Conservation (phyloP, 768 basidiomycete species). For the Trametes sanguinea region DNA sequence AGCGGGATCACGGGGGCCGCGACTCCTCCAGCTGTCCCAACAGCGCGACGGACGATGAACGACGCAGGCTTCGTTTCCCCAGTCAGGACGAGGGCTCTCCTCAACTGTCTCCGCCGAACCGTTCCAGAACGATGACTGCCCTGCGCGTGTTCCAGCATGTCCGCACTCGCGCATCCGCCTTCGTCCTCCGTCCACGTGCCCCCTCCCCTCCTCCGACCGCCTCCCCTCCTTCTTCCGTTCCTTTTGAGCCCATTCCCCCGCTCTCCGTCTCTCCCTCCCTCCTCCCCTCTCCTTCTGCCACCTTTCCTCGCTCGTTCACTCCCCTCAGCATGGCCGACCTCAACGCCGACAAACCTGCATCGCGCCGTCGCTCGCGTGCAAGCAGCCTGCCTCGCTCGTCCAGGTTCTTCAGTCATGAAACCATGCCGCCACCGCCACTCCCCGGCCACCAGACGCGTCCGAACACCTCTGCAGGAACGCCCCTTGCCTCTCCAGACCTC, state of each 20-base stretch:
- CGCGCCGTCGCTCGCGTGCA: slow-evolving; percentile 16
- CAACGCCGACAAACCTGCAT: slow-evolving; percentile 12
- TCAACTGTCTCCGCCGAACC: slow-evolving; percentile 3
- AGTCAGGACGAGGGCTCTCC: slow-evolving; percentile 9
- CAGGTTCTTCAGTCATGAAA: slow-evolving; percentile 18
- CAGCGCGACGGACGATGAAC: slow-evolving; percentile 17
- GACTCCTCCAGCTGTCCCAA: slow-evolving; percentile 21
- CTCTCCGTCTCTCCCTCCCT: slow-evolving; percentile 20
- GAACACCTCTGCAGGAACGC: slow-evolving; percentile 9
- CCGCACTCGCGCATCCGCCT: slow-evolving; percentile 31
- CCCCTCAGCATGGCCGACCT: slow-evolving; percentile 19
- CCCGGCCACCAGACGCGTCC: slow-evolving; percentile 7
- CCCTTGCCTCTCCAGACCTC: slow-evolving; percentile 7
- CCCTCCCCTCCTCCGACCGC: slow-evolving; percentile 9
- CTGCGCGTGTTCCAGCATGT: slow-evolving; percentile 28
- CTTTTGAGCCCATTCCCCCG: slow-evolving; percentile 17
- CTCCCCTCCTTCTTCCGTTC: slow-evolving; percentile 14
- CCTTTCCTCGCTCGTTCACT: slow-evolving; percentile 11
- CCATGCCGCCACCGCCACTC: slow-evolving; percentile 13
- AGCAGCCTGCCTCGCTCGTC: slow-evolving; percentile 15
- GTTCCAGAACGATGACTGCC: slow-evolving; percentile 23
- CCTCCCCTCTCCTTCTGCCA: neutral
- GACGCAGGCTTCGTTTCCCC: slow-evolving; percentile 2
- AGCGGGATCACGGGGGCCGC: slow-evolving; percentile 3
- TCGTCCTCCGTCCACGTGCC: slow-evolving; percentile 28